phyloP scores from a whole-genome alignment of 331 rosid genomes.

The Malus hybrid region DNA sequence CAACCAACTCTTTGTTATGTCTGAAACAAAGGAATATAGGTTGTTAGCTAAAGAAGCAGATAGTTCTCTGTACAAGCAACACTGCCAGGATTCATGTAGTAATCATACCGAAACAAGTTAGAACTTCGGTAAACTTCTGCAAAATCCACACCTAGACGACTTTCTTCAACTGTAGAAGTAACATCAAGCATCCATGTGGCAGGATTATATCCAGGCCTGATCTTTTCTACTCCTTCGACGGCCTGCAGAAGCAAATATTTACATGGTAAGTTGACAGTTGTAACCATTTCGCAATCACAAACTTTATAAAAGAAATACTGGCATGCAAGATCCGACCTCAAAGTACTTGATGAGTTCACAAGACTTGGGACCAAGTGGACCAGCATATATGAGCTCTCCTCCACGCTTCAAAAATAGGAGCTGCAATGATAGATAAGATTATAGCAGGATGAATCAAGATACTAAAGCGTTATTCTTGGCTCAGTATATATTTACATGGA shows the following conservation, averaged over 20 bases:
- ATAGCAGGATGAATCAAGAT: neutral
- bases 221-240: slow-evolving; percentile 75
- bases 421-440: slow-evolving; percentile 43
- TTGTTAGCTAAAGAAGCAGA: slow-evolving; percentile 15
- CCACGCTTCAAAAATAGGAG: slow-evolving; percentile 96
- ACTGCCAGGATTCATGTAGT: slow-evolving; percentile 3
- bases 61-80: slow-evolving; percentile 1
- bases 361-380: slow-evolving; percentile 92
- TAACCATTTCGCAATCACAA: neutral
- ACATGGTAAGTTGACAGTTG: neutral
- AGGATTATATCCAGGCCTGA: slow-evolving; percentile 87
- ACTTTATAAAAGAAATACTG: slow-evolving; percentile 7
- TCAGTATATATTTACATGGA: neutral
- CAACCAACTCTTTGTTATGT: slow-evolving; percentile 67
- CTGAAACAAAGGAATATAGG: slow-evolving; percentile 36
- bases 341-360: slow-evolving; percentile 75
- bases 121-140: slow-evolving; percentile 87
- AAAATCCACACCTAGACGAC: slow-evolving; percentile 75
- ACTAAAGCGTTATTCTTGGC: neutral
- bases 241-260: slow-evolving; percentile 40
- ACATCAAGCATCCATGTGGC: slow-evolving; percentile 98
- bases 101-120: slow-evolving; percentile 65
- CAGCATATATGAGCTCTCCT: slow-evolving; percentile 96
- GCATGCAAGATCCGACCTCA: slow-evolving; percentile 52
- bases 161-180: slow-evolving; percentile 81